Base-by-base conservation (phyloP, 139 green algal genomes). In the Haematococcus sp. region DNA sequence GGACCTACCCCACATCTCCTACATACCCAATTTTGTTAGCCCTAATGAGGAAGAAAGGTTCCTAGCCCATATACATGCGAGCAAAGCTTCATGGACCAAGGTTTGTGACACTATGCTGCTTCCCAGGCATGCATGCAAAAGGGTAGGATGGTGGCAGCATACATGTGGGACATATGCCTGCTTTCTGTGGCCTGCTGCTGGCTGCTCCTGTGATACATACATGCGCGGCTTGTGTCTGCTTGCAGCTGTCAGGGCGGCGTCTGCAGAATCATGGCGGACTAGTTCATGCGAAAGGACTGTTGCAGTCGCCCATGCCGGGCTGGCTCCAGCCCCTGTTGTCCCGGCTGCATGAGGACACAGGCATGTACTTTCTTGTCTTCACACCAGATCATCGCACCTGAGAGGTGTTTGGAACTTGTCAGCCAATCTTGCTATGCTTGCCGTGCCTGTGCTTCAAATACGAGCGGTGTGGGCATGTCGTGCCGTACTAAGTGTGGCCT, bases 231-330 rank as follows among this genome's bases (percentile, higher is more conserved):
- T n/a, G n/a, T n/a, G n/a, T n/a, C n/a, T n/a, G n/a, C n/a, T n/a
- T 56, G n/a, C 77, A 91, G 87, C 77, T 92, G 2, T 89, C 81
- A 0, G 87, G 87, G 2, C 76, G 88, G 25, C 75, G 83, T 31
- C 71, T 91, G 16, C 84, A 89, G 69, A 91, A 84, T 66, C 81
- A 86, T 44, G 88, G 88, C 0, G 88, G 88, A 30, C 58, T 76
- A 0, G 85, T 93, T 22, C 80, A 88, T 52, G 58, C 72, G 33
- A 92, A 91, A 56, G 82, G 80, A 22, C 78, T 93, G 64, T 75
- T 93, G 0, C 75, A 78, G 7, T 75, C 80, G 9, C 80, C 83
- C 17, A 60, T 93, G 54, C 85, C 88, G 0, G 27, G 49, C 31
- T 93, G 86, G 84, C 59, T 90, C 63, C 25, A 84, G 60, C 34